A percentile compares a stretch with the other conserved stretches of the same genome.
Conservation (phyloP, 202 grass and related monocot species). For the Zizania palustris region DNA sequence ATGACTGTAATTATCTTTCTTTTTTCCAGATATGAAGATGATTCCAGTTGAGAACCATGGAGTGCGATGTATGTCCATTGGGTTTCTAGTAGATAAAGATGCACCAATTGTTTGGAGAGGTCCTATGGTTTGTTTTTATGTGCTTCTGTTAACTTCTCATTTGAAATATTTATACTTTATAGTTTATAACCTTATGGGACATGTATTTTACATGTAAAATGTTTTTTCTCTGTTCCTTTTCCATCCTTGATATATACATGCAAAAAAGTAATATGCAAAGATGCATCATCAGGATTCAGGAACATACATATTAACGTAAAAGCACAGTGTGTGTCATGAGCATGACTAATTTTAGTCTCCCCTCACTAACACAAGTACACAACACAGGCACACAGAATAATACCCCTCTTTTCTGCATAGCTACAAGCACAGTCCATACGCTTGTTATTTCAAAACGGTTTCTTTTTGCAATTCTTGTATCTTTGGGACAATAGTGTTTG, state of each 20-base stretch:
- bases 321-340: background rate
- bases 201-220: background rate
- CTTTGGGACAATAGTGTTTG: background rate
- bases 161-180: conserved; percentile 15
- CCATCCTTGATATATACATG: background rate
- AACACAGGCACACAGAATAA: background rate
- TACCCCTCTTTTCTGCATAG: background rate
- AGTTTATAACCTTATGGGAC: background rate
- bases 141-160: conserved; percentile 40
- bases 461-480: conserved; percentile 6
- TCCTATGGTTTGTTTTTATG: conserved; percentile 93
- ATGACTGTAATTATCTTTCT: background rate
- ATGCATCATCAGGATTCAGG: background rate
- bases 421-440: background rate
- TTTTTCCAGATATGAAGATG: conserved; percentile 88
- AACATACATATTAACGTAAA: background rate
- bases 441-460: background rate
- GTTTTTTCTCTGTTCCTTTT: conserved; percentile 23
- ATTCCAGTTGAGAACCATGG: conserved; percentile 91
- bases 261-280: background rate
- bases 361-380: background rate
- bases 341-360: background rate
- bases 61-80: conserved; percentile 91
- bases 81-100: conserved; percentile 94
- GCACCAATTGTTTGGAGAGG: conserved; percentile 96